Base-by-base conservation (phyloP, 1,284 basidiomycete species). In the Sporisorium iseilematis-ciliati region DNA sequence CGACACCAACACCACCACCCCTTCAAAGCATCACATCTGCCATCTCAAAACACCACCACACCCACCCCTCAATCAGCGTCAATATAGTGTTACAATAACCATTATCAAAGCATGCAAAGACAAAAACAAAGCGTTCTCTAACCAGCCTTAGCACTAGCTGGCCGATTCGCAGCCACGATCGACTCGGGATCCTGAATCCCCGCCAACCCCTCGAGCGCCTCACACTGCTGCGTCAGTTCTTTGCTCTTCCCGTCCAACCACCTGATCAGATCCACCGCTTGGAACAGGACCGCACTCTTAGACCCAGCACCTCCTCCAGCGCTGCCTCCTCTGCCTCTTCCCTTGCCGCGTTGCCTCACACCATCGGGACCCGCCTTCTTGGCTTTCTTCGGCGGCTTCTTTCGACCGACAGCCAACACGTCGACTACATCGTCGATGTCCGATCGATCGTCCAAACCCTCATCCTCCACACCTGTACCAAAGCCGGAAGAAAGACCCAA, bases 391-490 rank as follows among this genome's bases (percentile, higher is more conserved):
- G 75, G 75, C 20, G 75, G 70, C 60, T 77, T 77, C 64, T 79
- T 79, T 25, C 78, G 42, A 12, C 73, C 69, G 2, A 77, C 65
- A 12, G 77, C 53, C 2, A 77, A 53, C n/a, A 73, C 66, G 18
- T 77, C 75, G n/a, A 74, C 74, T 7, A 75, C 79, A 42, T 80
- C 77, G 26, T 82, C 81, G 6, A 79, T 61, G 38, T 82, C 79
- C 18, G 75, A 79, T 12, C 82, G 75, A 50, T 84, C 82, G 40
- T 83, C 82, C 14, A 83, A 55, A 11, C 81, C 80, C 56, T 84
- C 83, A 35, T 84, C 83, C 60, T 84, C 83, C 2, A 84, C 79
- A 42, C 83, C 82, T 0, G 81, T 84, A 18, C 83, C 83, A 3
- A 81, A 81, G 20, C 82, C 83, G 1, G 78, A 68, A 33, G 78